phyloP scores from a whole-genome alignment of 2,329 filamentous ascomycete species.

The Fusarium sp. region DNA sequence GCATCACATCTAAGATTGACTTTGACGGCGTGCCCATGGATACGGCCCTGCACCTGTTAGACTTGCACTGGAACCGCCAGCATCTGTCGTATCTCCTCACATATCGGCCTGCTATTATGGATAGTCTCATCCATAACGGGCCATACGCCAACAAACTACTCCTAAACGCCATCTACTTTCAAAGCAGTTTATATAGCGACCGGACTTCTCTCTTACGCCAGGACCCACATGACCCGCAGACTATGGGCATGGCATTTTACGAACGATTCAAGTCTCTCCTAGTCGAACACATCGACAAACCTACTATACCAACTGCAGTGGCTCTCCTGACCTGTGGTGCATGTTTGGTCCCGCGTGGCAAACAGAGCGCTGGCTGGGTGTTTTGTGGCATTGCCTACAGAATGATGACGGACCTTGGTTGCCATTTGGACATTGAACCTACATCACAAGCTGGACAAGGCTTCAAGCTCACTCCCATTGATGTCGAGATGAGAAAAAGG shows the following conservation, averaged over 20 bases:
- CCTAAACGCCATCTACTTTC: conserved; percentile 65
- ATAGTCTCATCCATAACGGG: conserved; percentile 64
- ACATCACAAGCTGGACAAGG: background rate
- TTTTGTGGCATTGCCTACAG: conserved; percentile 61
- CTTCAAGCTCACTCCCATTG: conserved; percentile 16
- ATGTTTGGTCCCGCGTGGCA: conserved; percentile 51
- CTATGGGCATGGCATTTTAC: conserved; percentile 35
- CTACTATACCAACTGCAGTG: conserved; percentile 1
- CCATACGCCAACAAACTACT: conserved; percentile 69
- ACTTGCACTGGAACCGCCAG: conserved; percentile 66
- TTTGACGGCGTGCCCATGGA: conserved; percentile 67
- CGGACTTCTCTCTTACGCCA: conserved; percentile 62
- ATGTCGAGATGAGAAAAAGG: conserved; percentile 35
- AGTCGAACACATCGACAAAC: background rate
- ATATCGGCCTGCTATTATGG: conserved; percentile 66
- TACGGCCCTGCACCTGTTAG: conserved; percentile 62
- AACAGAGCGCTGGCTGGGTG: conserved; percentile 64
- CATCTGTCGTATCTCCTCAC: conserved; percentile 59
- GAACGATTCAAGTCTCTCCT: conserved; percentile 2
- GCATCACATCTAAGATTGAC: conserved; percentile 46
- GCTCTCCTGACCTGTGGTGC: conserved; percentile 1
- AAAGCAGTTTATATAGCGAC: conserved; percentile 57
- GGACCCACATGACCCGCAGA: conserved; percentile 61
- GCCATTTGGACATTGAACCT: conserved; percentile 49
- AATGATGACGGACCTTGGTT: conserved; percentile 58